These are phyloP conservation scores for Chlamydomonas urium DNA, from an alignment of 139 green algal genomes.

Conservation along the genomic window DNA sequence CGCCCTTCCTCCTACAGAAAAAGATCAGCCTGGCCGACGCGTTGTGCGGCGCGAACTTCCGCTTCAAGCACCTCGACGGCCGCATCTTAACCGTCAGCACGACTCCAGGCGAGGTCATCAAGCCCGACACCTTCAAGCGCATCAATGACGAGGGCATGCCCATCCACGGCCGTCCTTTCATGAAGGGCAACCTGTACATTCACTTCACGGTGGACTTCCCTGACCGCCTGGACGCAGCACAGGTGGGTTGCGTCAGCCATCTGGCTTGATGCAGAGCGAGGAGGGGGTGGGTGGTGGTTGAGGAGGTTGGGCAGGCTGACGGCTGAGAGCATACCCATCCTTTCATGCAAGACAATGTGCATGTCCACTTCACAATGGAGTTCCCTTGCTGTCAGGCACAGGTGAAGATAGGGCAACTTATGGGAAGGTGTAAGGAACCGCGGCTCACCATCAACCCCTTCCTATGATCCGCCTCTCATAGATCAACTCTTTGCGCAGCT, in stretches of 20 bases:
- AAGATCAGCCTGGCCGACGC: slow-evolving; percentile 86
- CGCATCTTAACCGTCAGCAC: slow-evolving; percentile 57
- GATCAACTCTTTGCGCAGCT: too few species aligned
- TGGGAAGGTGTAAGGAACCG: too few species aligned
- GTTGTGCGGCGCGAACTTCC: slow-evolving; percentile 79
- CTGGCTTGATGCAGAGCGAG: neutral
- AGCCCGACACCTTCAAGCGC: slow-evolving; percentile 76
- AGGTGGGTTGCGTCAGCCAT: neutral
- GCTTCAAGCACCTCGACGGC: slow-evolving; percentile 83
- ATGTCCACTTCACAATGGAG: too few species aligned
- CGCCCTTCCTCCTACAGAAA: too few species aligned
- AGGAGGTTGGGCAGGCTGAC: neutral
- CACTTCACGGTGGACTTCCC: slow-evolving; percentile 91
- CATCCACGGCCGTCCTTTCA: slow-evolving; percentile 78
- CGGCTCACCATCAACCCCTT: too few species aligned
- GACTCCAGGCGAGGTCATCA: slow-evolving; percentile 73
- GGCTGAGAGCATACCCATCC: neutral
- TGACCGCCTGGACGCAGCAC: slow-evolving; percentile 36
- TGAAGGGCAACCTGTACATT: slow-evolving; percentile 93
- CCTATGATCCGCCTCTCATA: too few species aligned
- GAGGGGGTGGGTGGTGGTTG: neutral
- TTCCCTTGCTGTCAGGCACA: too few species aligned
- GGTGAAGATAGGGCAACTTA: too few species aligned
- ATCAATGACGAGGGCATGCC: slow-evolving; percentile 96
- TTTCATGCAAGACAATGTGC: neutral